Evolutionary conservation across 2,329 filamentous ascomycete genomes (phyloP).

Genomic region (Samsoniella hepiali): DNA sequence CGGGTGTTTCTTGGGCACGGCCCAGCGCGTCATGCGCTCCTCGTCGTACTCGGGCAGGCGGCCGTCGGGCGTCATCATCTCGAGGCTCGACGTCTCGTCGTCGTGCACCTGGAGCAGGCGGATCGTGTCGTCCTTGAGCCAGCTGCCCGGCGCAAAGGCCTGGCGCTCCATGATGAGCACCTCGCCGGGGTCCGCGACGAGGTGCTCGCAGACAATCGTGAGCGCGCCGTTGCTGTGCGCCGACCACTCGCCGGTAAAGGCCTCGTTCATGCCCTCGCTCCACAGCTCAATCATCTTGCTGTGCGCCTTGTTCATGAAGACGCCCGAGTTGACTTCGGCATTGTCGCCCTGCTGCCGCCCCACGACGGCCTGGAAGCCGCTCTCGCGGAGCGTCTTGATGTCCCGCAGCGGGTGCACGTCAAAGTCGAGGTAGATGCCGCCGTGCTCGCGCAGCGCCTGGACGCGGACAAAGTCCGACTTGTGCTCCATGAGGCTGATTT

Average conservation of each 20-base stretch:
- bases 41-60: background rate
- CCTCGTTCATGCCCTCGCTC: constrained; percentile 22
- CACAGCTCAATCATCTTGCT: background rate
- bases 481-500: constrained; percentile 22
- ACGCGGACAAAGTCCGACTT: constrained; percentile 26
- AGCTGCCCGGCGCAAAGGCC: constrained; percentile 23
- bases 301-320: constrained; percentile 17
- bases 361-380: constrained; percentile 19
- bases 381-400: constrained; percentile 19
- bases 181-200: constrained; percentile 32
- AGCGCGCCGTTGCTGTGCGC: constrained; percentile 25
- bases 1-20: background rate
- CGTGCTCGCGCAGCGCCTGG: constrained; percentile 20
- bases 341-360: constrained; percentile 15
- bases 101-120: constrained; percentile 18
- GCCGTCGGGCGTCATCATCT: background rate
- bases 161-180: constrained; percentile 24
- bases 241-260: constrained; percentile 26
- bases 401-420: constrained; percentile 20
- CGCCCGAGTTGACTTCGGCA: constrained; percentile 20
- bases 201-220: constrained; percentile 41
- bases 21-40: background rate
- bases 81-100: constrained; percentile 9
- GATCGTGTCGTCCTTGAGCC: constrained; percentile 13
- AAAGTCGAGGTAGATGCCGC: constrained; percentile 22